A percentile compares a stretch with the other conserved stretches of the same genome.
Evolutionary conservation across 176 grass and related monocot species (phyloP).

Genomic region (Eremochloa ophiuroides): DNA sequence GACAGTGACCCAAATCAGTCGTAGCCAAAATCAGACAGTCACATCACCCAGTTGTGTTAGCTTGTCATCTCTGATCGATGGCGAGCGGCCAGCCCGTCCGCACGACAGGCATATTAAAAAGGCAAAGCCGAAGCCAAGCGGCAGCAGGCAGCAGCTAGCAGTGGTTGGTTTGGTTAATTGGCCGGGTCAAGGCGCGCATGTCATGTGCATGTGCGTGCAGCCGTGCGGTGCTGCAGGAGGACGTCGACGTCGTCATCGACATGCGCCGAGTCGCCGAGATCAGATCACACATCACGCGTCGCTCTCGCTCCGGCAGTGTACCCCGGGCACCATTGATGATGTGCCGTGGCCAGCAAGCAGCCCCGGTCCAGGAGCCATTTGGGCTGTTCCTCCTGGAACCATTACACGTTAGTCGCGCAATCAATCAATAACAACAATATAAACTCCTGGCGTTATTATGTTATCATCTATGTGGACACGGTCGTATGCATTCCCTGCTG

Average conservation of each 20-base stretch:
- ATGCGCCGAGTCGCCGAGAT: not conserved
- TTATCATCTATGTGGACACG: not conserved
- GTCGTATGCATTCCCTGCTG: not conserved
- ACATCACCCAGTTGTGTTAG: too few species aligned
- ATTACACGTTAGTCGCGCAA: not conserved
- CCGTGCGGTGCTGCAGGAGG: not conserved
- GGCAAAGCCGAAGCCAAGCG: not conserved
- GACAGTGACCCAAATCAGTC: too few species aligned
- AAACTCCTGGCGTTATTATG: too few species aligned
- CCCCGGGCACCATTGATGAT: slow-evolving; percentile 7
- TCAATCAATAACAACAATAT: too few species aligned
- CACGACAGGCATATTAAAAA: not conserved
- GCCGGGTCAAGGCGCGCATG: slow-evolving; percentile 7
- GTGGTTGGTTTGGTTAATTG: not conserved
- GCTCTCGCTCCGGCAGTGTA: not conserved
- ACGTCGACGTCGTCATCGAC: slow-evolving; percentile 4
- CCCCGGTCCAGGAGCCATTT: not conserved
- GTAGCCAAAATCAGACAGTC: too few species aligned
- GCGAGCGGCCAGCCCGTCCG: slow-evolving; percentile 4
- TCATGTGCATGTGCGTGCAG: not conserved
- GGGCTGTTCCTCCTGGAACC: not conserved
- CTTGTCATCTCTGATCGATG: too few species aligned
- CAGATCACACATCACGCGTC: not conserved
- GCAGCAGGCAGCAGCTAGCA: not conserved
- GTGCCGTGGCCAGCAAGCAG: slow-evolving; percentile 13